Conservation (phyloP, 1,284 basidiomycete genomes). For the Rugiboletus extremiorientalis region DNA sequence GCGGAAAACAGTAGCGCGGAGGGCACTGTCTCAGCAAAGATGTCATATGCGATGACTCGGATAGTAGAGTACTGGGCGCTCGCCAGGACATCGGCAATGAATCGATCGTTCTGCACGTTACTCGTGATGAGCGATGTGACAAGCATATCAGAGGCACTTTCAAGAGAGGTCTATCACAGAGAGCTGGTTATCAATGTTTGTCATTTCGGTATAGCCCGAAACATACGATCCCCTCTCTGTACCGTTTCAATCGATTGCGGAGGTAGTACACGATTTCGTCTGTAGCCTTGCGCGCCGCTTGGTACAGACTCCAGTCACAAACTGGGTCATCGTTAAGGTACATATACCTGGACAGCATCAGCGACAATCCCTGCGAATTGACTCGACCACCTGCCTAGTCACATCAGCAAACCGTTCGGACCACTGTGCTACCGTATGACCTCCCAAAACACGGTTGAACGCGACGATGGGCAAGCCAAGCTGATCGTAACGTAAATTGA, state of each 20-base stretch:
- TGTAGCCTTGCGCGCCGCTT: constrained; percentile 43
- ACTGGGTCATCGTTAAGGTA: constrained; percentile 56
- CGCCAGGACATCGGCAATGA: constrained; percentile 19
- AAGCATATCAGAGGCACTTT: constrained; percentile 20
- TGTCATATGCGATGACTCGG: constrained; percentile 23
- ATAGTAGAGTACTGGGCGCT: neutral
- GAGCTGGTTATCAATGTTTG: neutral
- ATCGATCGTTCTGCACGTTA: constrained; percentile 26
- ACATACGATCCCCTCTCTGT: constrained; percentile 29
- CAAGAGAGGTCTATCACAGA: constrained; percentile 19
- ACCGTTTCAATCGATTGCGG: constrained; percentile 37
- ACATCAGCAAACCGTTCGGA: constrained; percentile 54
- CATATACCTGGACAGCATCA: constrained; percentile 48
- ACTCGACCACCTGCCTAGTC: constrained; percentile 40
- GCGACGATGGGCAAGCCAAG: constrained; percentile 65
- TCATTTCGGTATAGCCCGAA: neutral
- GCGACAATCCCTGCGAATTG: neutral
- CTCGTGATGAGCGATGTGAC: constrained; percentile 23
- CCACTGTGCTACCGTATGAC: constrained; percentile 50
- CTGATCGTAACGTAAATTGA: constrained; percentile 34
- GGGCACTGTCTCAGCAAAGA: constrained; percentile 51
- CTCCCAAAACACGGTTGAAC: constrained; percentile 42
- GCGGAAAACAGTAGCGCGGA: constrained; percentile 54
- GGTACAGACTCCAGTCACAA: constrained; percentile 59
- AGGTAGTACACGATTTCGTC: constrained; percentile 43